Conservation (phyloP, 2,329 filamentous ascomycete species). For the Diaporthe helianthi region DNA sequence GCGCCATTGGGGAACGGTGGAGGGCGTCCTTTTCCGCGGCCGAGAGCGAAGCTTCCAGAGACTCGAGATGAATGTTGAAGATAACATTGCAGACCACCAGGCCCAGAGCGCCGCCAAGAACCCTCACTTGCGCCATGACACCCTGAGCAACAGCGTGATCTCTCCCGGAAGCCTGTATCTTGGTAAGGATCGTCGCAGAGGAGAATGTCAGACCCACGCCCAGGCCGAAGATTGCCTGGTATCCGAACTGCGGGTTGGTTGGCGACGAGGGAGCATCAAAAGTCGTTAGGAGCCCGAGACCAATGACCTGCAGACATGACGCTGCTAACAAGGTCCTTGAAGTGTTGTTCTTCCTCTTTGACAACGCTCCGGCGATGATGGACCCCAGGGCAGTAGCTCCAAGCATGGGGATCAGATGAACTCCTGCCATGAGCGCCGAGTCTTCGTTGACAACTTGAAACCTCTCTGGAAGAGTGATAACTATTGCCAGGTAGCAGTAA, state of each 20-base stretch:
- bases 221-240: slow-evolving; percentile 62
- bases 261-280: slow-evolving; percentile 44
- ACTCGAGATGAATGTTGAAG: slow-evolving; percentile 55
- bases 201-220: slow-evolving; percentile 66
- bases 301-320: slow-evolving; percentile 59
- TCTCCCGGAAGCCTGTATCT: slow-evolving; percentile 55
- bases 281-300: slow-evolving; percentile 58
- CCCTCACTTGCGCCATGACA: slow-evolving; percentile 64
- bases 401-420: slow-evolving; percentile 66
- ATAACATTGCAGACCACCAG: slow-evolving; percentile 66
- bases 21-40: slow-evolving; percentile 49
- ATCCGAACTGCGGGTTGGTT: slow-evolving; percentile 57
- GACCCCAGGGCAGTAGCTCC: slow-evolving; percentile 63
- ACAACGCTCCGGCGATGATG: slow-evolving; percentile 61
- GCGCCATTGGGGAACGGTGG: slow-evolving; percentile 52
- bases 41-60: slow-evolving; percentile 41
- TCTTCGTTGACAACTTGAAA: slow-evolving; percentile 66
- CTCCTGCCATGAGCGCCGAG: slow-evolving; percentile 59
- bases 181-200: slow-evolving; percentile 63
- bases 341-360: slow-evolving; percentile 61
- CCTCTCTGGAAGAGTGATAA: slow-evolving; percentile 64
- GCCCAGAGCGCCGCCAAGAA: slow-evolving; percentile 66
- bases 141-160: slow-evolving; percentile 66
- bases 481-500: slow-evolving; percentile 64
- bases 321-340: slow-evolving; percentile 58